These are phyloP conservation scores for Myrmaecium sp. DNA, from an alignment of 2,329 filamentous ascomycete genomes.

Conservation along the genomic window DNA sequence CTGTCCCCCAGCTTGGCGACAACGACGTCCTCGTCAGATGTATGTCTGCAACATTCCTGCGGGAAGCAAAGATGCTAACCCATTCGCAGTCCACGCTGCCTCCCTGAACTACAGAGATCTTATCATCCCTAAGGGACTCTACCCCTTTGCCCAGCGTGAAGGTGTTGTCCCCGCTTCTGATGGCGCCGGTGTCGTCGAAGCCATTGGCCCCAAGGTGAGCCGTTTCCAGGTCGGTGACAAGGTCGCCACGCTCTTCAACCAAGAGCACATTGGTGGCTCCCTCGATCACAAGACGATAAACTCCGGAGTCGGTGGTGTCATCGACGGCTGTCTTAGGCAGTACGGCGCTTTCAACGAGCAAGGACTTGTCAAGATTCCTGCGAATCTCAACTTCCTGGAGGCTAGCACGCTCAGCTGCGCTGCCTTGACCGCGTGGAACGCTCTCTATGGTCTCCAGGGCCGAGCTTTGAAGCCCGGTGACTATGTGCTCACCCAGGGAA, in stretches of 20 bases:
- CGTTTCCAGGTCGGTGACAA: conserved; percentile 41
- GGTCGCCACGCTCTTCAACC: conserved; percentile 47
- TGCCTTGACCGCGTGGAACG: conserved; percentile 33
- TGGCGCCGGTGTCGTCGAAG: conserved; percentile 34
- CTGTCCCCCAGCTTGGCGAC: conserved; percentile 46
- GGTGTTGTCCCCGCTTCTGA: conserved; percentile 32
- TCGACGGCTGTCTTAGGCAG: conserved; percentile 52
- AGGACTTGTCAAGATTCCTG: conserved; percentile 48
- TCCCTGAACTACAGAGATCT: conserved; percentile 35
- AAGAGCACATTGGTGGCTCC: conserved; percentile 35
- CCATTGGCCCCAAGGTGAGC: conserved; percentile 37
- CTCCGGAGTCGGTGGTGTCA: conserved; percentile 48
- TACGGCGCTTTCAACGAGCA: conserved; percentile 50
- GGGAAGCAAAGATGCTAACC: conserved; percentile 3
- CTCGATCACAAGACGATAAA: conserved; percentile 20
- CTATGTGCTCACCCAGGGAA: conserved; percentile 50
- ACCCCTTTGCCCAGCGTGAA: conserved; percentile 23
- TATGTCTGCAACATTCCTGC: conserved; percentile 8
- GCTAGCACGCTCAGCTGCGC: conserved; percentile 31
- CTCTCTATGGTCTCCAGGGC: conserved; percentile 31
- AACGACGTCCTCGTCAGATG: conserved; percentile 55
- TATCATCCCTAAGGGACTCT: conserved; percentile 25
- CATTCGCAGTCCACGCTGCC: conserved; percentile 25
- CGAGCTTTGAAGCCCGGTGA: conserved; percentile 20
- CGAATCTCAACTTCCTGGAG: conserved; percentile 32